phyloP scores from a whole-genome alignment of 768 basidiomycete genomes.

The Amanita rimosa region DNA sequence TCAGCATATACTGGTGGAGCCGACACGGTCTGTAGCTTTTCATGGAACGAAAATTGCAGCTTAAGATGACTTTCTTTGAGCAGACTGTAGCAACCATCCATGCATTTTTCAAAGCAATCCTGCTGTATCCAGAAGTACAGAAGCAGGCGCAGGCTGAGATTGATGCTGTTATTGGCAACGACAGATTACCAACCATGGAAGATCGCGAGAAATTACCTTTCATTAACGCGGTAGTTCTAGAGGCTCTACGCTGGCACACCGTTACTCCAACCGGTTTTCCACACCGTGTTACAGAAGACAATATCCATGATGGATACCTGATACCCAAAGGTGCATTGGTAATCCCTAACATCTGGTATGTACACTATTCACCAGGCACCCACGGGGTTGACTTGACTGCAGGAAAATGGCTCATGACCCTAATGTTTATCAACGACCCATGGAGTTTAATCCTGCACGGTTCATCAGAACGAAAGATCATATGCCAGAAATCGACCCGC shows the following conservation, averaged over 20 bases:
- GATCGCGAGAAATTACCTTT: conserved; percentile 31
- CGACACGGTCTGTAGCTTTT: conserved; percentile 13
- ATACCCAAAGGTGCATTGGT: conserved; percentile 30
- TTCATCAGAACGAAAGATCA: conserved; percentile 28
- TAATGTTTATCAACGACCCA: conserved; percentile 30
- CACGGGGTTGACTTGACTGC: neutral
- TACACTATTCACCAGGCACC: neutral
- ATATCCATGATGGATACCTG: conserved; percentile 30
- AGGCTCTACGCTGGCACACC: conserved; percentile 24
- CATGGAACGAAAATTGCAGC: neutral
- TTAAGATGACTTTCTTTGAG: neutral
- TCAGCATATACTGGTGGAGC: conserved; percentile 38
- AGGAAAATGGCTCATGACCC: conserved; percentile 35
- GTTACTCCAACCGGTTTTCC: conserved; percentile 23
- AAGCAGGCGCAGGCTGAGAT: conserved; percentile 30
- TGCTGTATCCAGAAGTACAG: conserved; percentile 25
- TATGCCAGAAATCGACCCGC: conserved; percentile 31
- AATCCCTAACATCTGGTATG: conserved; percentile 23
- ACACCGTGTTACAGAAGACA: conserved; percentile 30
- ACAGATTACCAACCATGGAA: conserved; percentile 26
- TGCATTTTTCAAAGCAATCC: conserved; percentile 29
- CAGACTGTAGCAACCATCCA: conserved; percentile 28
- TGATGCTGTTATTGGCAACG: conserved; percentile 26
- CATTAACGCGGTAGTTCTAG: conserved; percentile 24
- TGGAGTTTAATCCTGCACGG: conserved; percentile 34